Evolutionary conservation across 2,329 filamentous ascomycete genomes (phyloP), one percentile per base, ranked within the genome.

Genomic region (Metarhizium humberi): DNA sequence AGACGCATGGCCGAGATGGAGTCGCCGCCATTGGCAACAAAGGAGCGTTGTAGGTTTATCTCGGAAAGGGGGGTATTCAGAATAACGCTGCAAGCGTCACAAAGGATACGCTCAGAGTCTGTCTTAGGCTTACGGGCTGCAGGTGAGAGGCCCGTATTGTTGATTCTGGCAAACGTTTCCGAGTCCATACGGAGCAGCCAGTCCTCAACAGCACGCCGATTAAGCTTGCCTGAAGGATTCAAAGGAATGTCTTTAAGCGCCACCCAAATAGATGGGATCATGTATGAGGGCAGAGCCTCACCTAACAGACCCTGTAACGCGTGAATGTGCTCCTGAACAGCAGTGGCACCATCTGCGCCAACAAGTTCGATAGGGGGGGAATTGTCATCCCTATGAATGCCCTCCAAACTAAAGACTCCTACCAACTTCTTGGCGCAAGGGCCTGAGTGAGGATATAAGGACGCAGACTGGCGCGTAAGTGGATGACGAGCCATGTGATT

Each of bases 1-100:
- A 75, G 63, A 8, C 69, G 66, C 64, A 77, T 77, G 2, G 74
- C 73, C 2, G 63, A 62, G 38, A 77, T 75, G 8, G 74, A 76
- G 51, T 77, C 74, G 3, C 75, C 75, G 3, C 75, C 74, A 0
- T 75, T 61, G 4, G 61, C 59, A 16, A 74, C 65, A 52, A 77
- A 75, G 49, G 67, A 66, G 40, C 66, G 62, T 14, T 68, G 64
- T 0, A 64, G 52, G 0, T 65, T 61, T 29, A 72, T 61, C 2
- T 67, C 59, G 0, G 63, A 62, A 0, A 64, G 56, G 0, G 66
- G 56, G 3, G 74, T 57, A 51, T 73, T 69, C 7, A 79, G 66
- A 0, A 76, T 66, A 18, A 69, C 63, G 1, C 71, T 67, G 69
- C 73, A 78, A n/a, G 76, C 56, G 8, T 56, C 43, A 11, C 52